Base-by-base conservation (phyloP, 1,139 yeast species). In the Hyphopichia fennica region DNA sequence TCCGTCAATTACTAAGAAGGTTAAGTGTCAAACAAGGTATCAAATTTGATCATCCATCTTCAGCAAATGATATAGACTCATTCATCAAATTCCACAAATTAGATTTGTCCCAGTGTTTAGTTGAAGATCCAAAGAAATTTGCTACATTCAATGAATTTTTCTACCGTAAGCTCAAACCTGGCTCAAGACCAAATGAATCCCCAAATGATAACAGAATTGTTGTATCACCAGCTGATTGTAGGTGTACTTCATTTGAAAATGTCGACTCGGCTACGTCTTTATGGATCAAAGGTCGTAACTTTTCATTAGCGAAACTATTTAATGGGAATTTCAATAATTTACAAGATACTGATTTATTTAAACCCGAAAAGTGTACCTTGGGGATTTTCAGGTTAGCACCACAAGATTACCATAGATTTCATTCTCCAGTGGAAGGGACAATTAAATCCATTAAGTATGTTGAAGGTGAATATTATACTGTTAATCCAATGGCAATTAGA, bases 341-440 rank as follows among this genome's bases (percentile, higher is more conserved):
- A 22, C 83, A 77, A 18, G 65, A 67, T 10, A 60, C 72, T 2
- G 74, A 75, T 37, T 66, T 70, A 28, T 60, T 51, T 44, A 59
- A 59, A 38, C 56, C 70, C 2, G 63, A 59, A 3, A 51, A 78
- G 30, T 83, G 91, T 37, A 69, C 88, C 0, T 63, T 91, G 41
- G 93, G 87, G 0, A 79, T 91, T 4, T 91, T 91, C 63, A 69
- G 99, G 45, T 67, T 93, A 38, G 98, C 99, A 0, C 99, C 99
- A 0, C 99, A 93, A 60, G 99, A 93, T 60, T 93, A 93, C 57
- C 99, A 93, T 60, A 69, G 99, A 35, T 91, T 93, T 65, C 99
- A 93, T 60, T 76, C 82, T 13, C 96, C 98, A 0, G 91, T 91
- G 1, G 77, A 77, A 45, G 98, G 97, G 1, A 60, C 59, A 0